A percentile compares a stretch with the other conserved stretches of the same genome.
phyloP scores from a whole-genome alignment of 2,329 filamentous ascomycete species.

The Escovopsis weberi region DNA sequence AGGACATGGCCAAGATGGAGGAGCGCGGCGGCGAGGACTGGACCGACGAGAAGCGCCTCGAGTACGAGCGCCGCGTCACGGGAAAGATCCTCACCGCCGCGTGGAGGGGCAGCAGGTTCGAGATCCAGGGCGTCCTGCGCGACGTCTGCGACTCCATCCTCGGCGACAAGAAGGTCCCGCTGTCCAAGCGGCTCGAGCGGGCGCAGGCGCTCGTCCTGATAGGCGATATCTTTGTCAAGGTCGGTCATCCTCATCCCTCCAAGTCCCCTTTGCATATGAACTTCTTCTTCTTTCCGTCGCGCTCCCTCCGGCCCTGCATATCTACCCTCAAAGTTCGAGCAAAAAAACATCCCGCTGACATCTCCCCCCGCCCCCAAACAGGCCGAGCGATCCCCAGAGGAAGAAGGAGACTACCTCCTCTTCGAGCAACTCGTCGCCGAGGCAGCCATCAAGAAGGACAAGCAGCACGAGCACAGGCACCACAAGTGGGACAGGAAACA shows the following conservation, averaged over 20 bases:
- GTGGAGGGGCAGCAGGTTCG: constrained; percentile 92
- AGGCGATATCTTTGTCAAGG: constrained; percentile 80
- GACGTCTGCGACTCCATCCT: constrained; percentile 88
- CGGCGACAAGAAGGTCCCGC: constrained; percentile 60
- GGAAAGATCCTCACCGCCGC: constrained; percentile 96
- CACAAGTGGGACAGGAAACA: constrained; percentile 33
- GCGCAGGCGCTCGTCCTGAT: constrained; percentile 81
- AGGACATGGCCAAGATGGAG: constrained; percentile 95
- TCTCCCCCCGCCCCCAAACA: constrained; percentile 20
- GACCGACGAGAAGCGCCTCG: constrained; percentile 93
- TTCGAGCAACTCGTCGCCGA: constrained; percentile 98
- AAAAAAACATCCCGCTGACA: constrained; percentile 2
- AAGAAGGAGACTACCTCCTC: constrained; percentile 97
- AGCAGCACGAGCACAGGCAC: constrained; percentile 58
- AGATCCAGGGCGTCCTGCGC: constrained; percentile 89
- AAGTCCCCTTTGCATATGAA: background rate
- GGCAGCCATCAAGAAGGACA: constrained; percentile 87
- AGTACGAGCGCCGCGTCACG: constrained; percentile 90
- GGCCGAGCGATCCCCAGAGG: constrained; percentile 81
- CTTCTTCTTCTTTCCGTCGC: no score
- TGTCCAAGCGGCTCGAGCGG: constrained; percentile 77
- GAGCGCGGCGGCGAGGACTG: constrained; percentile 91
- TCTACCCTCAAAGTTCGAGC: background rate
- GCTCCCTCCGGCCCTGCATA: background rate
- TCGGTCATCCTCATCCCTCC: constrained; percentile 22